A percentile compares a stretch with the other conserved stretches of the same genome.
phyloP scores from a whole-genome alignment of 164 flowering plant species.

The Piper betle region DNA sequence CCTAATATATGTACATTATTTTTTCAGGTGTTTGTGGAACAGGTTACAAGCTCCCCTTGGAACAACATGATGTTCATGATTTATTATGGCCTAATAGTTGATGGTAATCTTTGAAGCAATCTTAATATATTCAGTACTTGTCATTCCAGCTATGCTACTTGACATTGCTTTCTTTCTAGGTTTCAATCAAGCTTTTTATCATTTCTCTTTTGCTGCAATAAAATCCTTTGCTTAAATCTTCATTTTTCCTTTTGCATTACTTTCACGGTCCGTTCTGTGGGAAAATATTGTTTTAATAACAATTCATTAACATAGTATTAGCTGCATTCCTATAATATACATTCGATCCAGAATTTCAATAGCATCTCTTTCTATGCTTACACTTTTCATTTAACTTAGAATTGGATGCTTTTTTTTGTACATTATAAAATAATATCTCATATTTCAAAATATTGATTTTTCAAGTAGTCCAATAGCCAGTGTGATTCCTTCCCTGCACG shows the following conservation, averaged over 20 bases:
- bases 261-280: background rate
- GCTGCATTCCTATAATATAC: too few species aligned
- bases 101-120: constrained; percentile 24
- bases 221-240: background rate
- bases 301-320: too few species aligned
- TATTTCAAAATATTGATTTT: too few species aligned
- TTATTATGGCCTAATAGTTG: constrained; percentile 66
- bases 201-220: background rate
- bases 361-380: too few species aligned
- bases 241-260: background rate
- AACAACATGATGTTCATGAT: constrained; percentile 76
- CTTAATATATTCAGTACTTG: background rate
- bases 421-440: too few species aligned
- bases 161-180: background rate
- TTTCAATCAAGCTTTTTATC: background rate
- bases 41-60: constrained; percentile 69
- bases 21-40: constrained; percentile 65
- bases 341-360: too few species aligned
- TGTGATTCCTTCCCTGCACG: too few species aligned
- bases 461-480: too few species aligned
- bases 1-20: background rate
- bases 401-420: too few species aligned
- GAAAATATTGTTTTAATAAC: too few species aligned
- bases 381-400: too few species aligned
- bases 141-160: background rate